Evolutionary conservation across 176 grass and related monocot species (phyloP).

Genomic region (Musa acuminata): DNA sequence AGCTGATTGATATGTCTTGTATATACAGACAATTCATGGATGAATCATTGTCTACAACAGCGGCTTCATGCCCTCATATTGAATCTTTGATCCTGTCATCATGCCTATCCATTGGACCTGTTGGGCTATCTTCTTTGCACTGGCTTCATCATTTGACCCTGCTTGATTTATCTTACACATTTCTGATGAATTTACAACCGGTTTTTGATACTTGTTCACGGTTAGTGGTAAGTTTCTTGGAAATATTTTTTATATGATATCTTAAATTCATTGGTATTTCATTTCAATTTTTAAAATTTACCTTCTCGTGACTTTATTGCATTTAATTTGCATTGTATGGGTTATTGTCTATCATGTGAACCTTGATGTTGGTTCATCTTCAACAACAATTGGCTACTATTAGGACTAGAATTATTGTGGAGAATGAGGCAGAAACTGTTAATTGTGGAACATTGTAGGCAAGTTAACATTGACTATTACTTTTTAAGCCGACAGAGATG

Average conservation of each 20-base stretch:
- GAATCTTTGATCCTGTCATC: slow-evolving; percentile 72
- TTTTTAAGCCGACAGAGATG: too few relatives aligned
- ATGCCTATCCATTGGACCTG: slow-evolving; percentile 52
- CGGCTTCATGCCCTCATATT: slow-evolving; percentile 51
- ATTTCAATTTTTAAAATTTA: neutral
- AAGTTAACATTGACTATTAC: too few relatives aligned
- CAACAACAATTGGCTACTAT: too few relatives aligned
- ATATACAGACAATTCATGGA: slow-evolving; percentile 61
- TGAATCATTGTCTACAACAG: slow-evolving; percentile 60
- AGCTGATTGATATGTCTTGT: slow-evolving; percentile 24
- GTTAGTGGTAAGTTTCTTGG: slow-evolving; percentile 43
- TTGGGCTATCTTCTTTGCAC: slow-evolving; percentile 73
- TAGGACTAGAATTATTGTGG: too few relatives aligned
- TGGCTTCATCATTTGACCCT: slow-evolving; percentile 59
- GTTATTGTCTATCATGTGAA: too few relatives aligned
- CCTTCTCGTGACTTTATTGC: too few relatives aligned
- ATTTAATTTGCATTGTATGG: neutral
- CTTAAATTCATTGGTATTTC: neutral
- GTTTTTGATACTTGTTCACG: slow-evolving; percentile 75
- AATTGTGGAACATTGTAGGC: too few relatives aligned
- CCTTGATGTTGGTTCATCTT: too few relatives aligned
- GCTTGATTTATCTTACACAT: slow-evolving; percentile 97
- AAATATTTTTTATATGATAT: neutral
- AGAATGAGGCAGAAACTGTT: too few relatives aligned
- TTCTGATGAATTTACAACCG: slow-evolving; percentile 77